These are phyloP conservation scores for Gamsiella multidivaricata DNA, from an alignment of 192 early-diverging fungal species.

Conservation along the genomic window DNA sequence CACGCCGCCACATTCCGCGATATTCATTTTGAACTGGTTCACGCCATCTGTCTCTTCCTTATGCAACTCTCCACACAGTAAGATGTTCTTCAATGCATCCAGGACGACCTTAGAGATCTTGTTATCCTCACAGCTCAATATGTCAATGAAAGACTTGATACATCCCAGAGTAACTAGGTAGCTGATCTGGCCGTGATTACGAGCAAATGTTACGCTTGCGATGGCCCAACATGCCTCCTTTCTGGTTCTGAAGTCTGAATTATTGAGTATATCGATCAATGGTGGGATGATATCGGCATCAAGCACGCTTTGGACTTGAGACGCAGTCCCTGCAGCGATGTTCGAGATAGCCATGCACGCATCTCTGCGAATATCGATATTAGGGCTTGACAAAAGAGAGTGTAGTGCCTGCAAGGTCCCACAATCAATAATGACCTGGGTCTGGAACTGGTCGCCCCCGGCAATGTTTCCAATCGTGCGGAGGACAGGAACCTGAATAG, in stretches of 20 bases:
- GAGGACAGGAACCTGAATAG: conserved; percentile 96
- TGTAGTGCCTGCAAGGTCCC: conserved; percentile 83
- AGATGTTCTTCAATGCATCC: conserved; percentile 97
- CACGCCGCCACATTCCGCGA: conserved; percentile 95
- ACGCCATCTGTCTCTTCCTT: conserved; percentile 68
- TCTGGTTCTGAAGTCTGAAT: conserved; percentile 97
- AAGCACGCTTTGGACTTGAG: conserved; percentile 96
- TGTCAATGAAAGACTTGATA: conserved; percentile 95
- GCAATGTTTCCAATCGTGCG: conserved; percentile 99
- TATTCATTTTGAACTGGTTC: conserved; percentile 89
- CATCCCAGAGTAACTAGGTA: conserved; percentile 92
- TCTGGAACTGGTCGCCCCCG: conserved; percentile 97
- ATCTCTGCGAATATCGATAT: conserved; percentile 97
- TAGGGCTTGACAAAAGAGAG: conserved; percentile 84
- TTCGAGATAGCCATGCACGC: conserved; percentile 99
- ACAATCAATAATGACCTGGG: conserved; percentile 94
- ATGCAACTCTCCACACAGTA: conserved; percentile 94
- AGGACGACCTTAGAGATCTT: conserved; percentile 97
- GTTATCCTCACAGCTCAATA: conserved; percentile 90
- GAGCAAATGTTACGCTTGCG: conserved; percentile 97
- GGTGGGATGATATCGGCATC: conserved; percentile 95
- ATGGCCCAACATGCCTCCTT: conserved; percentile 99
- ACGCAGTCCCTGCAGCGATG: conserved; percentile 94
- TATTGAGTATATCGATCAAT: conserved; percentile 84
- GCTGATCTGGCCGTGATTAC: conserved; percentile 92